Percentiles rank a stretch among this genome's conserved stretches.
Conservation (phyloP, 441 rosid species). For the Pelargonium australe region DNA sequence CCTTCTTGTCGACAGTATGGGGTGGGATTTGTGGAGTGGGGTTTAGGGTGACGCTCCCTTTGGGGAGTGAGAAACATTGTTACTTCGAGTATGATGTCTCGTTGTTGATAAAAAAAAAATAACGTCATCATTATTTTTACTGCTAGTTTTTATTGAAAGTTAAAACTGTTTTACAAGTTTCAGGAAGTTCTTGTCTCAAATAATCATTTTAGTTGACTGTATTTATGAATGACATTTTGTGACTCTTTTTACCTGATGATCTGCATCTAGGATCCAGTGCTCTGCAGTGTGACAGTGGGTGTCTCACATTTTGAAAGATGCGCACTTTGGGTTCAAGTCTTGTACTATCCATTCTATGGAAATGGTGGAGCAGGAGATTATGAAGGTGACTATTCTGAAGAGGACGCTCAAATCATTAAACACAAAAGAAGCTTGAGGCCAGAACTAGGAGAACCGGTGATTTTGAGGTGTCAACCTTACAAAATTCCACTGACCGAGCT, state of each 20-base stretch:
- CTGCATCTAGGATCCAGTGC: constrained; percentile 76
- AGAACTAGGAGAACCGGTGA: constrained; percentile 94
- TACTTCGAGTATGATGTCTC: too few relatives aligned
- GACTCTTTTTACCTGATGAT: constrained; percentile 15
- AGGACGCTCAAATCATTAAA: constrained; percentile 73
- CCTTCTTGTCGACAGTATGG: too few relatives aligned
- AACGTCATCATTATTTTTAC: background rate
- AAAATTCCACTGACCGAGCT: constrained; percentile 93
- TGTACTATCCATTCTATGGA: constrained; percentile 93
- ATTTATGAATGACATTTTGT: constrained; percentile 12
- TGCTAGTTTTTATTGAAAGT: background rate
- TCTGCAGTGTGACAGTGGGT: constrained; percentile 89
- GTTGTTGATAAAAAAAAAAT: too few relatives aligned
- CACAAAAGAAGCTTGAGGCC: constrained; percentile 79
- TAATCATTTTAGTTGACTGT: background rate
- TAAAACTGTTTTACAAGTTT: background rate
- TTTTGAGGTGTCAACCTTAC: constrained; percentile 94
- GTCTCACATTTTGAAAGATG: constrained; percentile 94
- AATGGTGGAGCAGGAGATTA: constrained; percentile 73
- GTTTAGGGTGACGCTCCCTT: too few relatives aligned
- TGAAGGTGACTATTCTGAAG: constrained; percentile 84
- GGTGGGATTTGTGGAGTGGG: too few relatives aligned
- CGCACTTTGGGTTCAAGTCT: constrained; percentile 91
- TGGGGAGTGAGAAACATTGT: too few relatives aligned
- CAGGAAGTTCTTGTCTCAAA: background rate